Evolutionary conservation across 1,139 yeast genomes (phyloP), one percentile per base, ranked within the genome.

Genomic region (Blastobotrys aristatus): DNA sequence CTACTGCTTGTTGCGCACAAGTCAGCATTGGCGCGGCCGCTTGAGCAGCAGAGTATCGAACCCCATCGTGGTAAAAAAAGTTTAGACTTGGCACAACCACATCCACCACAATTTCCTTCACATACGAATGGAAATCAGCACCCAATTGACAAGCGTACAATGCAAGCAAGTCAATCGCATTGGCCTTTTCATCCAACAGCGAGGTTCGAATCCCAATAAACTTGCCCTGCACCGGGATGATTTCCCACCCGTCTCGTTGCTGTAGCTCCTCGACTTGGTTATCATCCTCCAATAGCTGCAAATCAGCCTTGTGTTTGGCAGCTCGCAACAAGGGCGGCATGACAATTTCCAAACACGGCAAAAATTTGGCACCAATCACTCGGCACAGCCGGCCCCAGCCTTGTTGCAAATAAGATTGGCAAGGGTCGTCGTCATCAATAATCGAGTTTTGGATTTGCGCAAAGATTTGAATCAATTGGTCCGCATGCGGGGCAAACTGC

Each of bases 341-440:
- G 33, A 92, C 96, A n/a, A 80, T 79, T 31, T 89, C 87, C 51
- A 92, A 73, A 56, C 81, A 84, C n/a, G 96, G 96, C 53, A 87
- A 68, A 65, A 92, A 92, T 47, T 88, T 96, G 51, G 76, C 77
- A 24, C 96, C 96, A 49, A 90, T 74, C 43, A 92, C 79, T 58
- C 86, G 77, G 63, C 98, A 92, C 45, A 92, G 75, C 61, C 98
- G 80, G 47, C 95, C 90, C 98, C 98, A 92, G 43, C 96, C 97
- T 66, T 88, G 96, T 57, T 89, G 95, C 57, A 92, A 74, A 60
- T 88, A 90, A 47, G 86, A 78, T 56, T 79, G 84, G 20, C 94
- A 84, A 35, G 96, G 96, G 63, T 90, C 97, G 60, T 88, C 96
- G 40, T 64, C 66, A 17, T 66, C 71, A 14, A 62, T 57, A 43